These are phyloP conservation scores for Fusarium cyanostomum DNA, from an alignment of 2,329 filamentous ascomycete species.

Conservation along the genomic window DNA sequence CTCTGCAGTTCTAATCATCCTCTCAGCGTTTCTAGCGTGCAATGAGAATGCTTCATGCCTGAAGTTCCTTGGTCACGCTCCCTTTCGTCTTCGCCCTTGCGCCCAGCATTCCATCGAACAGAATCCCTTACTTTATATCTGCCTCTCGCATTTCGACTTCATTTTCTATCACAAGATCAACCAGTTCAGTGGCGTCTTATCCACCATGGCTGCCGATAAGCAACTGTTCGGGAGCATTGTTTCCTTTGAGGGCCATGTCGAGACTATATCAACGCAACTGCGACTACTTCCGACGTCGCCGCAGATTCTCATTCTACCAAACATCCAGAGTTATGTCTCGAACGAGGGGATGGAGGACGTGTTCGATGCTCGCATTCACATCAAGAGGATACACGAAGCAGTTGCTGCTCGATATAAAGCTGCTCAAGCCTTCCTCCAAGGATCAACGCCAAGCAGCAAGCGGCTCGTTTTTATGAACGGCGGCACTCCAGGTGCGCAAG, in stretches of 20 bases:
- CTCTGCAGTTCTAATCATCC: constrained; percentile 7
- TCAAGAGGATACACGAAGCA: constrained; percentile 63
- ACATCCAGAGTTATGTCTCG: constrained; percentile 58
- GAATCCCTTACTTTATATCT: constrained; percentile 20
- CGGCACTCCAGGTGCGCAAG: constrained; percentile 63
- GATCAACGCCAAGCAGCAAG: constrained; percentile 57
- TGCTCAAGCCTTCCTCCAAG: constrained; percentile 61
- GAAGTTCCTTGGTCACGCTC: constrained; percentile 22
- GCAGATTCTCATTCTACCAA: constrained; percentile 66
- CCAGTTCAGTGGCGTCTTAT: constrained; percentile 27
- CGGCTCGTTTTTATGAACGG: constrained; percentile 69
- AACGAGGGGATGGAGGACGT: constrained; percentile 40
- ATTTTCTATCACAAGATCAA: constrained; percentile 14
- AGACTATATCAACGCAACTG: constrained; percentile 67
- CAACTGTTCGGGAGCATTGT: constrained; percentile 60
- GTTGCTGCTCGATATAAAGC: constrained; percentile 56
- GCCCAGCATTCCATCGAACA: constrained; percentile 23
- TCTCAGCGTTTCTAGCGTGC: constrained; percentile 10
- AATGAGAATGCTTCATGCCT: constrained; percentile 22
- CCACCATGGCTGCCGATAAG: constrained; percentile 40
- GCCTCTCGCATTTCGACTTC: constrained; percentile 1
- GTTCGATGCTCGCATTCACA: constrained; percentile 49
- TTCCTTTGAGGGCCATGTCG: constrained; percentile 66
- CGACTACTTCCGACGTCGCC: constrained; percentile 67
- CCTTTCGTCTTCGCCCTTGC: constrained; percentile 19